Base-by-base conservation (phyloP, 345 rosid species). In the Passiflora organensis region DNA sequence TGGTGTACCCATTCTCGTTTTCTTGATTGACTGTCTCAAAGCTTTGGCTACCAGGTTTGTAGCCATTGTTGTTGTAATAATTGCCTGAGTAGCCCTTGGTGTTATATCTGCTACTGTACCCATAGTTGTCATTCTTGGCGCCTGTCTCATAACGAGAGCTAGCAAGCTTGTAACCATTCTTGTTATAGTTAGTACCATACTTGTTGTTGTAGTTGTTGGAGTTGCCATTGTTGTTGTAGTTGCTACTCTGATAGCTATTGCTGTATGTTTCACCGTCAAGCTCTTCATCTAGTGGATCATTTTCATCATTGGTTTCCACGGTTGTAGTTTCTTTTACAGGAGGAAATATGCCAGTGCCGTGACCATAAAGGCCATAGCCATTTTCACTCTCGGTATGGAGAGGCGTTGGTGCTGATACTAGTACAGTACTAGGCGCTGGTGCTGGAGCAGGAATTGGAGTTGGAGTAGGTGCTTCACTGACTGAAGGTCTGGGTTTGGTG, bases 361-460 rank as follows among this genome's bases (percentile, higher is more conserved):
- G 70, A 18, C 81, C 84, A n/a, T 70, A 82, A 57, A 32, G 49
- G 48, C 81, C 84, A 20, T 76, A 60, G 10, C 80, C 79, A 2
- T 32, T 32, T 51, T 61, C 66, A 43, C 48, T 67, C 68, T 59
- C 65, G 0, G 53, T 51, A 25, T 15, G 10, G 46, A 42, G 36
- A 15, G 58, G 51, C 8, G 24, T 41, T 4, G 58, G 50, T 15
- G 65, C 57, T 28, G 8, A 28, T 8, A 28, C 34, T 28, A 51
- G 58, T 18, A 51, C 67, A 10, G 51, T n/a, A 0, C n/a, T 20
- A 15, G 68, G 54, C 2, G 22, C 46, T 36, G 44, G 10, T 2
- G 51, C 10, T 1, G 59, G 63, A 8, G 61, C 36, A 32, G 48
- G 59, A 2, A 37, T 23, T 20, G 48, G 63, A 11, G 43, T 51